These are phyloP conservation scores for Bipolaris bicolor DNA, from an alignment of 2,329 filamentous ascomycete genomes.

Conservation along the genomic window DNA sequence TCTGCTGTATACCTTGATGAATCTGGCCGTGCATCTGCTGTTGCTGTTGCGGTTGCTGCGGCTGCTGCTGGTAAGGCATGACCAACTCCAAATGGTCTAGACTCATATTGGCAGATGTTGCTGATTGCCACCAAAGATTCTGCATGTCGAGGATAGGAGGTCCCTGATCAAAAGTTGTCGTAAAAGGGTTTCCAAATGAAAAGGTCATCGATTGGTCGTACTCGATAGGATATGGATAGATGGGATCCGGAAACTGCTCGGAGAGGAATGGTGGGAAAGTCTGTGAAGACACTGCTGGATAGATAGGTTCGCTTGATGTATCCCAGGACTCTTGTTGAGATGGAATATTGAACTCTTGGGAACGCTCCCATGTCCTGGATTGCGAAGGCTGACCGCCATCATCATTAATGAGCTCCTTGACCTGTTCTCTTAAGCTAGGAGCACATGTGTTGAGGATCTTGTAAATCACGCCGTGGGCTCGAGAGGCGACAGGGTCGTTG, in stretches of 20 bases:
- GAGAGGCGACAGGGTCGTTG: slow-evolving; percentile 37
- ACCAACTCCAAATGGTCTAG: background rate
- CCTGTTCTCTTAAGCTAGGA: slow-evolving; percentile 20
- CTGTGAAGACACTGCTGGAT: background rate
- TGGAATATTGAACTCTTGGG: background rate
- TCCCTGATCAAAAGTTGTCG: slow-evolving; percentile 31
- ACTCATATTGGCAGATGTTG: background rate
- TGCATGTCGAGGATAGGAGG: slow-evolving; percentile 20
- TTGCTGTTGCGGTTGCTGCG: background rate
- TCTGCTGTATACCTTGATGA: slow-evolving; percentile 3
- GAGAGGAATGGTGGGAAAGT: background rate
- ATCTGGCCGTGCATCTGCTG: slow-evolving; percentile 5
- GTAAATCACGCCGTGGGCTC: slow-evolving; percentile 34
- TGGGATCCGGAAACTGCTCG: background rate
- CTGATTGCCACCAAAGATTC: slow-evolving; percentile 16
- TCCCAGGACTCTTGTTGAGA: slow-evolving; percentile 2
- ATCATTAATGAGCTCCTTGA: slow-evolving; percentile 20
- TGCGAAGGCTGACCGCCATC: background rate
- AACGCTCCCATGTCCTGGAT: background rate
- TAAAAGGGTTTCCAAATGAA: slow-evolving; percentile 29
- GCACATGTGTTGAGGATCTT: slow-evolving; percentile 25
- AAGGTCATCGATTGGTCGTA: slow-evolving; percentile 1
- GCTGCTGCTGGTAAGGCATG: slow-evolving; percentile 5
- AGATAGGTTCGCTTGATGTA: background rate
- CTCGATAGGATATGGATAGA: background rate